Conservation (phyloP, 2,329 filamentous ascomycete species). For the Dactylellina sp. region DNA sequence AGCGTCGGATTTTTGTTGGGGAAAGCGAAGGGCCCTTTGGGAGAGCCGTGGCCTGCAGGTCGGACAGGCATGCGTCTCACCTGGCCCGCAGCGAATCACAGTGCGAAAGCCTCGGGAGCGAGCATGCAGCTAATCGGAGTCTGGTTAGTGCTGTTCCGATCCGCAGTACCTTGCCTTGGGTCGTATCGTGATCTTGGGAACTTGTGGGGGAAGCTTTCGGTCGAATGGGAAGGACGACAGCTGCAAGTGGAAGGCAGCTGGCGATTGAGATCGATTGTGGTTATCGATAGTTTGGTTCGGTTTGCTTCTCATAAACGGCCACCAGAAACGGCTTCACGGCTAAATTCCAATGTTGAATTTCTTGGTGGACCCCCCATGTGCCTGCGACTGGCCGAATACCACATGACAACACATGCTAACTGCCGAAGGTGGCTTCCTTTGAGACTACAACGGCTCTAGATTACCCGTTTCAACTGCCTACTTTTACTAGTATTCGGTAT, state of each 20-base stretch:
- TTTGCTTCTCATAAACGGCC: too few species aligned
- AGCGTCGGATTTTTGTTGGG: conserved; percentile 32
- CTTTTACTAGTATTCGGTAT: too few species aligned
- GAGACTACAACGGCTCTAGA: too few species aligned
- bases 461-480: too few species aligned
- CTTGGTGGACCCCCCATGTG: too few species aligned
- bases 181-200: conserved; percentile 17
- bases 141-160: conserved; percentile 16
- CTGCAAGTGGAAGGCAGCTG: conserved; percentile 6
- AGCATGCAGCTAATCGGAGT: conserved; percentile 39
- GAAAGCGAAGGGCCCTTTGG: conserved; percentile 16
- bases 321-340: too few species aligned
- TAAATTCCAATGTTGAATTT: too few species aligned
- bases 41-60: conserved; percentile 13
- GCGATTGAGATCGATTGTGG: not conserved
- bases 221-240: conserved; percentile 25
- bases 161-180: conserved; percentile 26
- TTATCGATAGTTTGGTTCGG: too few species aligned
- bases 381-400: too few species aligned
- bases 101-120: conserved; percentile 16
- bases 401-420: too few species aligned
- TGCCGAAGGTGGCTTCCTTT: too few species aligned
- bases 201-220: conserved; percentile 17
- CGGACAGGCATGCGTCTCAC: conserved; percentile 27
- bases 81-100: conserved; percentile 33